Percentiles rank a stretch among this genome's conserved stretches.
Evolutionary conservation across 495 filamentous ascomycete genomes (phyloP).

Genomic region (Penicillium paradoxum): DNA sequence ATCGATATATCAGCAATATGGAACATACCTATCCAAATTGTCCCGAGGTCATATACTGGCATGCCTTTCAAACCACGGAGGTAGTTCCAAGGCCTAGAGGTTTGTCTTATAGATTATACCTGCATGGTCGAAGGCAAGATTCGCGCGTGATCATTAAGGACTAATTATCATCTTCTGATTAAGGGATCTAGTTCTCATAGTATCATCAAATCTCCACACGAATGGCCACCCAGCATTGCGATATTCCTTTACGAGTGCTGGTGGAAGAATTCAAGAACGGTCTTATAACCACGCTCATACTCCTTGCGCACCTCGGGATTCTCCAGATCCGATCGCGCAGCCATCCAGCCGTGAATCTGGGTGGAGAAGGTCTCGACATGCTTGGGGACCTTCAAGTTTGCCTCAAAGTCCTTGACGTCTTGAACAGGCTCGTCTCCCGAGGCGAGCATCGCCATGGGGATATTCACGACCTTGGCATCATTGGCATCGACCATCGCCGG

Average conservation of each 20-base stretch:
- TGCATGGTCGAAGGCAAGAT: too few relatives aligned
- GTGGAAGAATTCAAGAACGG: constrained; percentile 67
- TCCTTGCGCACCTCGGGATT: constrained; percentile 63
- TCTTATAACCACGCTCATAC: constrained; percentile 76
- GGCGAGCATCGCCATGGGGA: constrained; percentile 62
- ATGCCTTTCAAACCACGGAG: too few relatives aligned
- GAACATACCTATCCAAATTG: too few relatives aligned
- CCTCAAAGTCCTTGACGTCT: constrained; percentile 68
- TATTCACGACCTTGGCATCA: constrained; percentile 58
- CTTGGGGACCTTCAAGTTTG: constrained; percentile 59
- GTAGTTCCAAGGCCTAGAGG: background rate
- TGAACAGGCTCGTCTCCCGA: constrained; percentile 61
- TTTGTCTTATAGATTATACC: background rate
- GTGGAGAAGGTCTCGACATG: constrained; percentile 74
- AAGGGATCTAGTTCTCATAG: background rate
- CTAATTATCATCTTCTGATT: background rate
- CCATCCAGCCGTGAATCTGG: constrained; percentile 93
- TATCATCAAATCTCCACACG: background rate
- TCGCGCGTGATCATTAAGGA: background rate
- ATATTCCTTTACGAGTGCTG: constrained; percentile 56
- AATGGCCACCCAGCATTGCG: background rate
- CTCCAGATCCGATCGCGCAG: constrained; percentile 65
- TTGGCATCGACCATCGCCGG: constrained; percentile 84
- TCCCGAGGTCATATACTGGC: too few relatives aligned
- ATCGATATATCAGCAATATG: background rate